These are phyloP conservation scores for Tripterygium wilfordii DNA, from an alignment of 177 flowering plant species.

Conservation along the genomic window DNA sequence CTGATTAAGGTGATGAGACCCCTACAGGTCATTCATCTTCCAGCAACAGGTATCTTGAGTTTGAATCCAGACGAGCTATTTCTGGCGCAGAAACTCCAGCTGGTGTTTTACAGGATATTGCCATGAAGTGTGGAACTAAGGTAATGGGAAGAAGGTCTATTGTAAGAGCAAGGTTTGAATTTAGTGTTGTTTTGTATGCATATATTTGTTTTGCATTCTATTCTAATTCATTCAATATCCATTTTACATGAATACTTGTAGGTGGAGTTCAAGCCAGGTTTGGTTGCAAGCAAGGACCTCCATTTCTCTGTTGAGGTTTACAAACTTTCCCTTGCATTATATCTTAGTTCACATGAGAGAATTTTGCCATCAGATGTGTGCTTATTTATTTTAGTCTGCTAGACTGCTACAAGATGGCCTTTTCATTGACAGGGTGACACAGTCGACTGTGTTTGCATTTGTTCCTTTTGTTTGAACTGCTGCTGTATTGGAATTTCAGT, in stretches of 20 bases:
- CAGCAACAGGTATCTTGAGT: constrained; percentile 44
- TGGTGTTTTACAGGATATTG: constrained; percentile 71
- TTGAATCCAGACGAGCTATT: constrained; percentile 45
- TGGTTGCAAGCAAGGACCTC: constrained; percentile 58
- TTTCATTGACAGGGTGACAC: too few species aligned
- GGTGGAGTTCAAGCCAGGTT: constrained; percentile 71
- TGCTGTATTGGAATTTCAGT: too few species aligned
- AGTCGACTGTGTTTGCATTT: too few species aligned
- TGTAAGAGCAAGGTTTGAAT: background rate
- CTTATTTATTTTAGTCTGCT: too few species aligned
- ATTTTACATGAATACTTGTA: constrained; percentile 22
- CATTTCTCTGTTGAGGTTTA: constrained; percentile 81
- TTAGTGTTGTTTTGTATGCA: too few species aligned
- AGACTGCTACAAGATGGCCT: too few species aligned
- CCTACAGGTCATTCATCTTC: constrained; percentile 46
- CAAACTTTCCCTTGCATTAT: constrained; percentile 1
- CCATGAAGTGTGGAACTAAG: constrained; percentile 82
- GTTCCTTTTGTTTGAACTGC: too few species aligned
- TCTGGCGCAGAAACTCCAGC: constrained; percentile 46
- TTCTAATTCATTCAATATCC: background rate
- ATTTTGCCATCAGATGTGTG: too few species aligned
- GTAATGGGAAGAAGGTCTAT: constrained; percentile 21
- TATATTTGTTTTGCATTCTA: too few species aligned
- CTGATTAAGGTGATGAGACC: constrained; percentile 66
- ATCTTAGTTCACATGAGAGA: background rate